phyloP scores from a whole-genome alignment of 208 protist genomes.

The Crithidia bombi region DNA sequence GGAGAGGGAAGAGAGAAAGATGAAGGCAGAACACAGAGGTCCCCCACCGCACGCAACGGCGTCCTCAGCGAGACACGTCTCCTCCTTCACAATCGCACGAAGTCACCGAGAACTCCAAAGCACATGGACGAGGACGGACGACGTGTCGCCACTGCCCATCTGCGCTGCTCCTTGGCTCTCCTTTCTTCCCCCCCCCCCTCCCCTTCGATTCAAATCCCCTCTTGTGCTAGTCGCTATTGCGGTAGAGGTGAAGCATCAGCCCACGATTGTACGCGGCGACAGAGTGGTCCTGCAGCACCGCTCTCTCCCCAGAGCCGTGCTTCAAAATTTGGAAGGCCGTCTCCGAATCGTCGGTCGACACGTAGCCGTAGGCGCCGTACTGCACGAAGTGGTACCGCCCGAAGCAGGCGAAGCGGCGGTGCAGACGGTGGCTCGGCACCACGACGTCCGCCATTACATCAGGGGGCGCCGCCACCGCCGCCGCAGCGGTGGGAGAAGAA shows the following conservation, averaged over 20 bases:
- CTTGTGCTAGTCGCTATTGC: conserved; percentile 13
- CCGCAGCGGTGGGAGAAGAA: background rate
- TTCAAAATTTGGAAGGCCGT: conserved; percentile 65
- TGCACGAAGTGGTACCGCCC: conserved; percentile 78
- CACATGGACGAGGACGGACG: too few relatives aligned
- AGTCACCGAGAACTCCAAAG: too few relatives aligned
- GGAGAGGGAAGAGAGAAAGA: too few relatives aligned
- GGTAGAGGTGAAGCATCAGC: conserved; percentile 64
- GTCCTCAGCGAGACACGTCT: too few relatives aligned
- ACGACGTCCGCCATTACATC: conserved; percentile 20
- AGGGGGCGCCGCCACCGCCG: background rate
- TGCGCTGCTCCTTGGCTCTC: too few relatives aligned
- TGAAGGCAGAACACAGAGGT: too few relatives aligned
- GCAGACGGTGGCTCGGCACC: conserved; percentile 31
- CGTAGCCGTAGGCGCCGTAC: conserved; percentile 52
- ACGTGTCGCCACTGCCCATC: too few relatives aligned
- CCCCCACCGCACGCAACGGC: too few relatives aligned
- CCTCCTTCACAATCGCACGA: too few relatives aligned
- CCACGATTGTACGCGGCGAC: conserved; percentile 71
- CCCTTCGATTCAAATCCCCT: background rate
- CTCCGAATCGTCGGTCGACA: conserved; percentile 66
- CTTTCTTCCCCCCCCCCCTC: too few relatives aligned
- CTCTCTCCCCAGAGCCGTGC: conserved; percentile 41
- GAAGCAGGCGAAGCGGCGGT: conserved; percentile 73
- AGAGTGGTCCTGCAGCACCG: conserved; percentile 55